Base-by-base conservation (phyloP, 495 filamentous ascomycete species). In the Astrothelium macrocarpum region DNA sequence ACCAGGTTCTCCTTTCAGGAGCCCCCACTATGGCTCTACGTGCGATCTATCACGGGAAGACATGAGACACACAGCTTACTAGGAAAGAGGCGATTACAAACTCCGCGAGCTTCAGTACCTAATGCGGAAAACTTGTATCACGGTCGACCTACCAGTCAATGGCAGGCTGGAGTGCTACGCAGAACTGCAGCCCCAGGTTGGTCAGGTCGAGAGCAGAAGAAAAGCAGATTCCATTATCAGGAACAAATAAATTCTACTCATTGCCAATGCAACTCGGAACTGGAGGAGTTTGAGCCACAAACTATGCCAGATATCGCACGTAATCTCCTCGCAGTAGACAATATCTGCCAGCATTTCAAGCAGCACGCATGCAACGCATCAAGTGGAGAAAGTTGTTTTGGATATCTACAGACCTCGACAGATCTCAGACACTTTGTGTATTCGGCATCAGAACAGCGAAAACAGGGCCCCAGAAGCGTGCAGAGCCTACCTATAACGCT, bases 1-100 rank as follows among this genome's bases (percentile, higher is more conserved):
- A 26, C 53, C 11, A 39, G 63, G 46, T 20, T 12, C 31, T 9
- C 26, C 39, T 5, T 42, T 1, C 2, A 49, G 10, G 63, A 68
- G 20, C 60, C 66, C 16, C 66, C 66, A 18, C 65, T 66, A 18
- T 68, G 66, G 66, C 66, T 68, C 4, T 63, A 65, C 59, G 66
- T 68, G 2, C 60, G 62, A 25, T 68, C 66, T 5, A 53, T 61
- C 31, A 60, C 59, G 20, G 32, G 42, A 0, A 65, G 58, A 25
- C 59, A 65, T 1, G 49, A 65, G n/a, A 20, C n/a, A n/a, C n/a
- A n/a, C n/a, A n/a, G n/a, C n/a, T n/a, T n/a, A n/a, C n/a, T n/a
- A n/a, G n/a, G n/a, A n/a, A n/a, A n/a, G n/a, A n/a, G n/a, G n/a
- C n/a, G n/a, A n/a, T n/a, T n/a, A n/a, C n/a, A n/a, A n/a, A n/a